A percentile compares a stretch with the other conserved stretches of the same genome.
Conservation (phyloP, 768 basidiomycete genomes). For the Boletus tomentosulus region DNA sequence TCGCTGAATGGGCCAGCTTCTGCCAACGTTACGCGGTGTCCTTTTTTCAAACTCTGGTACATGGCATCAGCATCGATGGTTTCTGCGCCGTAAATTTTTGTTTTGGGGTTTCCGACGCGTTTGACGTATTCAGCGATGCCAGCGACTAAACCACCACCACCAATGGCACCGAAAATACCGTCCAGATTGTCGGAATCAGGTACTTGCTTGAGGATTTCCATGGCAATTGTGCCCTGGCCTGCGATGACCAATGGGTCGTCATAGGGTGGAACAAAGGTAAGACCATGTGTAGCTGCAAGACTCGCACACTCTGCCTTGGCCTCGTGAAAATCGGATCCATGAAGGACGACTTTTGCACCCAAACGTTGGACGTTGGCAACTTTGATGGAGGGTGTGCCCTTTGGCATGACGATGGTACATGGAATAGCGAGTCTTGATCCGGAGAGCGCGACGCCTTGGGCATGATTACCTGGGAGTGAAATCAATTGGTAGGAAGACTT, state of each 20-base stretch:
- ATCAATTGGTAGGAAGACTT: neutral
- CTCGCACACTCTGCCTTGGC: constrained; percentile 93
- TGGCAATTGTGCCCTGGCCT: constrained; percentile 91
- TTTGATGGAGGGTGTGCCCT: constrained; percentile 93
- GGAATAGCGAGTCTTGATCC: constrained; percentile 83
- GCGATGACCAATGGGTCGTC: constrained; percentile 97
- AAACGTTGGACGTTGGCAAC: constrained; percentile 92
- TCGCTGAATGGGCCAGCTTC: constrained; percentile 98
- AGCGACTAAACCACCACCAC: constrained; percentile 90
- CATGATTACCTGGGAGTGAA: constrained; percentile 78
- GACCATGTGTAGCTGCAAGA: constrained; percentile 67
- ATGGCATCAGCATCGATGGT: constrained; percentile 95
- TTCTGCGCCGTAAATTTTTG: constrained; percentile 86
- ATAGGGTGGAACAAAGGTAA: constrained; percentile 93
- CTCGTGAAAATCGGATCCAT: constrained; percentile 92
- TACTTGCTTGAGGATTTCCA: constrained; percentile 92
- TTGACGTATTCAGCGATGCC: constrained; percentile 92
- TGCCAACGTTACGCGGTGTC: constrained; percentile 74
- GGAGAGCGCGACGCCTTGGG: constrained; percentile 97
- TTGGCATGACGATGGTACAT: constrained; percentile 99
- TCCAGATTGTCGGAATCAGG: constrained; percentile 72
- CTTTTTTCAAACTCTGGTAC: constrained; percentile 73
- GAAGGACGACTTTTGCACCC: constrained; percentile 90
- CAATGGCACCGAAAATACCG: constrained; percentile 86
- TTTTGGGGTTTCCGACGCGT: constrained; percentile 80